These are phyloP conservation scores for Pisolithus marmoratus DNA, from an alignment of 768 basidiomycete species.

Conservation along the genomic window DNA sequence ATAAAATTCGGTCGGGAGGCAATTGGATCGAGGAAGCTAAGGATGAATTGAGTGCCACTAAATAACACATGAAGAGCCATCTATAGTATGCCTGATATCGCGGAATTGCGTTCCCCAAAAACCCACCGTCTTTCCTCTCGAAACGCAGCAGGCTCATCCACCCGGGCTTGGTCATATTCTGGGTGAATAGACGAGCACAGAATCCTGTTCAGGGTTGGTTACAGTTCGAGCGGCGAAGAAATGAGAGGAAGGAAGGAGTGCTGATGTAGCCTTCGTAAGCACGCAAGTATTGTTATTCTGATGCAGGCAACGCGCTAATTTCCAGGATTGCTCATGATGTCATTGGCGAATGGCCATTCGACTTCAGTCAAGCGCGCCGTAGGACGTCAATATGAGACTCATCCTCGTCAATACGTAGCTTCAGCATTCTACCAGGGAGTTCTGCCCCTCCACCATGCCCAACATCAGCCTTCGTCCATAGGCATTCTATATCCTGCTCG, in stretches of 20 bases:
- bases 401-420: too few relatives aligned
- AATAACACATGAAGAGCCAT: slow-evolving; percentile 52
- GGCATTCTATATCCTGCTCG: slow-evolving; percentile 71
- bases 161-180: slow-evolving; percentile 43
- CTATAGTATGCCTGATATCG: slow-evolving; percentile 35
- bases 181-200: slow-evolving; percentile 26
- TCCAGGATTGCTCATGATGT: slow-evolving; percentile 9
- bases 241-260: too few relatives aligned
- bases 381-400: too few relatives aligned
- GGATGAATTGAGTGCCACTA: slow-evolving; percentile 9
- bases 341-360: slow-evolving; percentile 10
- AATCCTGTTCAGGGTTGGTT: too few relatives aligned
- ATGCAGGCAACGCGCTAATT: neutral
- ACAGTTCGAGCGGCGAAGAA: too few relatives aligned
- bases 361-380: slow-evolving; percentile 17
- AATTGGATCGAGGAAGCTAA: slow-evolving; percentile 47
- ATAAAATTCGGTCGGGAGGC: slow-evolving; percentile 35
- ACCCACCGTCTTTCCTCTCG: neutral
- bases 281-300: too few relatives aligned
- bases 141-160: slow-evolving; percentile 38
- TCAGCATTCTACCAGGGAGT: too few relatives aligned
- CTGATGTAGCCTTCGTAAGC: too few relatives aligned
- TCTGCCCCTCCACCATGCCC: too few relatives aligned
- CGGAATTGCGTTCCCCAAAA: slow-evolving; percentile 30
- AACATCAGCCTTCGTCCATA: too few relatives aligned